Conservation (phyloP, 768 basidiomycete genomes). For the Vararia minispora region DNA sequence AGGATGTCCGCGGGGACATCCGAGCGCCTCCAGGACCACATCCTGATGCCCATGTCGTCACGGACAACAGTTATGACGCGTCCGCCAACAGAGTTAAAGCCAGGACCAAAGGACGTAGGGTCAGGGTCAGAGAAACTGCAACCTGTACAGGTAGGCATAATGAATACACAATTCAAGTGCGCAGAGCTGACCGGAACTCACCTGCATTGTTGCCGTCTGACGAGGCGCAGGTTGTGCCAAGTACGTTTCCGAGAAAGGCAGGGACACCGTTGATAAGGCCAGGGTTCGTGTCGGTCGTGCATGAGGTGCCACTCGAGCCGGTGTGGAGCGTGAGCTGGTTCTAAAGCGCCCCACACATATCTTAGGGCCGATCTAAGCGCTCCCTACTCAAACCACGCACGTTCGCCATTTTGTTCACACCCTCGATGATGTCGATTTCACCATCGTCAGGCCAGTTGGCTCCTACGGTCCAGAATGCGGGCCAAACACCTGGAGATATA, state of each 20-base stretch:
- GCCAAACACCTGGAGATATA: too few species aligned
- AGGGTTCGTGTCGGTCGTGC: neutral
- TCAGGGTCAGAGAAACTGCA: neutral
- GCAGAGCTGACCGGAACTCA: too few species aligned
- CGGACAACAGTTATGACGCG: slow-evolving; percentile 1
- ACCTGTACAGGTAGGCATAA: too few species aligned
- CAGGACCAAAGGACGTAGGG: slow-evolving; percentile 1
- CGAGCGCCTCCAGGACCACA: slow-evolving; percentile 4
- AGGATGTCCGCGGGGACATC: slow-evolving; percentile 6
- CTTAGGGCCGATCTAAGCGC: neutral
- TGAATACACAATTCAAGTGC: too few species aligned
- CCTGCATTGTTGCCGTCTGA: neutral
- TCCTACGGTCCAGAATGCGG: slow-evolving; percentile 19
- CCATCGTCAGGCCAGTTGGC: slow-evolving; percentile 18
- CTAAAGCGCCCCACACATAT: neutral
- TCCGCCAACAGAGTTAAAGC: slow-evolving; percentile 4
- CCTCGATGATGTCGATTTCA: slow-evolving; percentile 27
- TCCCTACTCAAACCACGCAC: neutral
- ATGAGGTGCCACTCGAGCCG: neutral
- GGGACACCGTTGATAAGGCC: neutral
- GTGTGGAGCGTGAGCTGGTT: slow-evolving; percentile 7
- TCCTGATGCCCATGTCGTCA: slow-evolving; percentile 1
- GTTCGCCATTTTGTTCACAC: neutral
- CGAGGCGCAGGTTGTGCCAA: neutral
- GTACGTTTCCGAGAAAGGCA: neutral